Base-by-base conservation (phyloP, 345 rosid genomes). In the Ceriops decandra region DNA sequence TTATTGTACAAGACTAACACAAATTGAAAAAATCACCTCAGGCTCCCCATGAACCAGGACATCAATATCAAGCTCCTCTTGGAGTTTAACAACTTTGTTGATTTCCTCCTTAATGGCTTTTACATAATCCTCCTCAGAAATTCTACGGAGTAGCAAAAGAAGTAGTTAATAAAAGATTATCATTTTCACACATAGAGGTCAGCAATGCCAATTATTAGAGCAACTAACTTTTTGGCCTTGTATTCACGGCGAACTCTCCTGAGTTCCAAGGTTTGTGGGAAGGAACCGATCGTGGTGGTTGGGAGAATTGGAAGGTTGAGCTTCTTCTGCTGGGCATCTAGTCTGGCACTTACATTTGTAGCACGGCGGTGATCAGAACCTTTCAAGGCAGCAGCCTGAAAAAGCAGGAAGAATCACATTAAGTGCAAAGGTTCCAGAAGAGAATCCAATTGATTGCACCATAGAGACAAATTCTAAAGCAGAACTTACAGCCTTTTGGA, bases 21-120 rank as follows among this genome's bases (percentile, higher is more conserved):
- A 42, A 42, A 42, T 13, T 49, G 32, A 7, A 31, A 75, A 36
- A 68, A 77, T 81, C 70, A 88, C 98, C 96, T 93, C 98, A 30
- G 97, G 98, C 88, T 93, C 97, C 82, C 98, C 98, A 15, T 91
- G 97, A 60, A 93, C 98, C 68, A 93, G 80, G 71, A 93, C 98
- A 88, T 93, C 98, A 63, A 93, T 93, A 77, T 93, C 96, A 56
- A 93, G 95, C 56, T 93, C 97, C 65, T 89, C 98, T 67, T 91
- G 96, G 53, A 93, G 80, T 70, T 91, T 87, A 66, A 93, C 96
- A 63, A 93, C 97, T 52, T 88, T 91, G 82, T 70, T 89, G 73
- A 93, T 93, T 75, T 93, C 98, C 82, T 82, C 91, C 86, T 88
- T 91, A 79, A 93, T 93, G 82, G 98, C 88, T 47, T 82, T 88